A percentile compares a stretch with the other conserved stretches of the same genome.
Evolutionary conservation across 176 grass and related monocot genomes (phyloP).

Genomic region (Chloris gayana): DNA sequence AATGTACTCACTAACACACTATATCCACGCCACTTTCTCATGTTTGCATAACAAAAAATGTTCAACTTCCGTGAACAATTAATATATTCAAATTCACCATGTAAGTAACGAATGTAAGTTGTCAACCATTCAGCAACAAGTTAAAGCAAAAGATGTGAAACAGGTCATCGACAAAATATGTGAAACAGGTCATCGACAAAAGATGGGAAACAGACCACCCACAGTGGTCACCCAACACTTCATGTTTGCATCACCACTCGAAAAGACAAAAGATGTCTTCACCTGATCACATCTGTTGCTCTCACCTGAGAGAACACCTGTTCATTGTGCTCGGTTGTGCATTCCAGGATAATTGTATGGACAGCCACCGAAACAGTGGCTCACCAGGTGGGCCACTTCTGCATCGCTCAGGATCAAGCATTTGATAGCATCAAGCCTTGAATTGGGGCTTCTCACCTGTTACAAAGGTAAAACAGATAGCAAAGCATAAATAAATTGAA

Average conservation of each 20-base stretch:
- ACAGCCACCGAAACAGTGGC: constrained; percentile 49
- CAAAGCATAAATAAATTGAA: background rate
- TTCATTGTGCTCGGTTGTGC: constrained; percentile 40
- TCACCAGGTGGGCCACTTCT: constrained; percentile 53
- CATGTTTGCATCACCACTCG: constrained; percentile 24
- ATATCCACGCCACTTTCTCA: background rate
- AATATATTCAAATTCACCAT: background rate
- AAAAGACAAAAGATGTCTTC: constrained; percentile 17
- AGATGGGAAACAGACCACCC: no score
- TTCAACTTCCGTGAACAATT: background rate
- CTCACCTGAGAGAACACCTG: constrained; percentile 28
- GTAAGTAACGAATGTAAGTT: background rate
- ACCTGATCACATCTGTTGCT: background rate
- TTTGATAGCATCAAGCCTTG: constrained; percentile 73
- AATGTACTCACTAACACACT: background rate
- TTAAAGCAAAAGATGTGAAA: constrained; percentile 1
- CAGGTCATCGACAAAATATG: constrained; percentile 19
- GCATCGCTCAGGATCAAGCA: constrained; percentile 54
- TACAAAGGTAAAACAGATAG: constrained; percentile 49
- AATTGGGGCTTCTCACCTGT: constrained; percentile 53
- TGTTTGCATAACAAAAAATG: background rate
- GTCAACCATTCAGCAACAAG: constrained; percentile 4
- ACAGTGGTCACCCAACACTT: constrained; percentile 20
- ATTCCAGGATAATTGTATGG: constrained; percentile 48
- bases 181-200: constrained; percentile 15